These are phyloP conservation scores for Endocladia muricata DNA, from an alignment of 31 red algal species.

Conservation along the genomic window DNA sequence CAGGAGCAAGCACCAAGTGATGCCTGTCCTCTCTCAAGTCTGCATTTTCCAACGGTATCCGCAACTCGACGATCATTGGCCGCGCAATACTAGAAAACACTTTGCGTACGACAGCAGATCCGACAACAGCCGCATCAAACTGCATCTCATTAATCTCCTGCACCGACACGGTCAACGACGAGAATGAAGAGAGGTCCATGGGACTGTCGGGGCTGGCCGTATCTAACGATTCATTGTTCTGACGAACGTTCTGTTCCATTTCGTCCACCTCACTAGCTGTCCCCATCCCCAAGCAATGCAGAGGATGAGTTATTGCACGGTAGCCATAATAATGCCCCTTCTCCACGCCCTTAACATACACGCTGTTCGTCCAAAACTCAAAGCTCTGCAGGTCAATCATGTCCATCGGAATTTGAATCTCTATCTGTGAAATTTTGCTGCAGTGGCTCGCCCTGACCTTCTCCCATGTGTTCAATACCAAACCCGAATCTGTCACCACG, in stretches of 20 bases:
- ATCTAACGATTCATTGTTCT: not conserved
- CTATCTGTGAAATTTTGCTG: slow-evolving; percentile 35
- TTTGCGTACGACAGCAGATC: slow-evolving; percentile 60
- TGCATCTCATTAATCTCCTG: slow-evolving; percentile 41
- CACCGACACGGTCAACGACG: not conserved
- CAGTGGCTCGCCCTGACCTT: not conserved
- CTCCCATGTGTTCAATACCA: slow-evolving; percentile 37
- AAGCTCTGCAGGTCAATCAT: slow-evolving; percentile 70
- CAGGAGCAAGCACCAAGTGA: slow-evolving; percentile 21
- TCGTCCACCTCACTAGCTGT: not conserved
- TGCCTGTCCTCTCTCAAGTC: slow-evolving; percentile 42
- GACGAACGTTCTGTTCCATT: not conserved
- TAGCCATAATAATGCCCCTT: slow-evolving; percentile 68
- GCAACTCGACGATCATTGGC: slow-evolving; percentile 76
- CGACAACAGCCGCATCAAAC: slow-evolving; percentile 46
- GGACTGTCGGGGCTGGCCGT: not conserved
- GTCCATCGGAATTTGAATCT: slow-evolving; percentile 63
- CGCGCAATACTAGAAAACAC: slow-evolving; percentile 87
- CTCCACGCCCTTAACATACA: slow-evolving; percentile 52
- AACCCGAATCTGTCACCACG: slow-evolving; percentile 10
- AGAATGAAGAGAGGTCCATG: not conserved
- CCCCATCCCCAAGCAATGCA: slow-evolving; percentile 36
- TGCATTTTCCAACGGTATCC: slow-evolving; percentile 44
- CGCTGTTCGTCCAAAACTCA: slow-evolving; percentile 71
- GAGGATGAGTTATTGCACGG: slow-evolving; percentile 72